Evolutionary conservation across 2,329 filamentous ascomycete genomes (phyloP), one percentile per base, ranked within the genome.

Genomic region (Penicillium concentricum): DNA sequence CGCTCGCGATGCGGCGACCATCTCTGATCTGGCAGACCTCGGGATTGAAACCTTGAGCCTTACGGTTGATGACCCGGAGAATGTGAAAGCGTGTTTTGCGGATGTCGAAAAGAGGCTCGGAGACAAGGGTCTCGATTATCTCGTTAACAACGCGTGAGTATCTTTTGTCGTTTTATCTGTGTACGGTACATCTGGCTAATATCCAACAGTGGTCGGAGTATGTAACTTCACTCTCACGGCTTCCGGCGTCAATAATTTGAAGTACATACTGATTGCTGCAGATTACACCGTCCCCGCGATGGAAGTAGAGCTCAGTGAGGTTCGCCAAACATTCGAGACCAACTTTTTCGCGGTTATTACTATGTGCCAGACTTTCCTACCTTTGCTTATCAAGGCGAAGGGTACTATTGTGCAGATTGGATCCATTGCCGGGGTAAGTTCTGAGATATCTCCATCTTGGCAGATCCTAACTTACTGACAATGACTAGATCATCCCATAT

Each of bases 311-410:
- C 63, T 81, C 15, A 61, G 71, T 4, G 80, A 83, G 61, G 76
- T 79, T 7, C 73, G 76, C 20, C 55, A 68, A 42, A 79, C 74
- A 0, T 82, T 83, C 61, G 79, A 83, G 57, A 78, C 78, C 20
- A 86, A 87, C 58, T 72, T 86, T 45, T 83, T 85, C 67, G 75
- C 77, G 3, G 80, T 85, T 10, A 85, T 87, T 74, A 69, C 72
- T 16, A 81, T 86, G 69, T 84, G 82, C 70, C 76, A 84, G 61
- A 76, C 75, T 3, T 86, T 86, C 64, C 71, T 79, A 6, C 83
- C 83, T 2, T 73, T 86, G 7, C 71, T 86, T 28, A 76, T 79
- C 47, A 72, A 73, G 48, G 68, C 76, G 3, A 71, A 75, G 51
- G 78, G 79, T 18, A 77, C 73, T 4, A 76, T 80, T 60, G 73